These are phyloP conservation scores for Tetrapisispora phaffii DNA, from an alignment of 805 yeast species.

Conservation along the genomic window DNA sequence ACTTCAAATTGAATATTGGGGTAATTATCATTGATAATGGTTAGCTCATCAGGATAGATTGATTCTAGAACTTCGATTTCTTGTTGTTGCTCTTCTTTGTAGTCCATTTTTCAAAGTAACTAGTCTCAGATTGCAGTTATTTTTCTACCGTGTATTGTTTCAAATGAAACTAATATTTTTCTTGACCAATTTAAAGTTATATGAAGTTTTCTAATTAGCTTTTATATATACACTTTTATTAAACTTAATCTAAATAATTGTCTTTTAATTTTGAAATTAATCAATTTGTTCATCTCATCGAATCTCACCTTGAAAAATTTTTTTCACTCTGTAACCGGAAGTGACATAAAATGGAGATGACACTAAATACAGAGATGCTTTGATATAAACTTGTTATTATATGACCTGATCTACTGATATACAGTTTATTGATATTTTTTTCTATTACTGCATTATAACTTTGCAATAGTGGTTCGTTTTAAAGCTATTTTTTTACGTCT, in stretches of 20 bases:
- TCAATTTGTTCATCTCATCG: not conserved
- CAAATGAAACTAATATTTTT: not conserved
- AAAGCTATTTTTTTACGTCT: too few relatives aligned
- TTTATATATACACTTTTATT: too few relatives aligned
- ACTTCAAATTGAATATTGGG: slow-evolving; percentile 33
- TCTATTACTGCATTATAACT: too few relatives aligned
- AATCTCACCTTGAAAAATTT: not conserved
- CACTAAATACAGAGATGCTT: not conserved
- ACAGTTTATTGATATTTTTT: too few relatives aligned
- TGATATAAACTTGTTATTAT: too few relatives aligned
- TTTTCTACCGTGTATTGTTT: not conserved
- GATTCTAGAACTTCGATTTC: slow-evolving; percentile 84
- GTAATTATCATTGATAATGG: slow-evolving; percentile 39
- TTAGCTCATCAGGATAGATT: slow-evolving; percentile 82
- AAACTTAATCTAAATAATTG: too few relatives aligned
- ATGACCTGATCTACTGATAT: too few relatives aligned
- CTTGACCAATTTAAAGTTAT: too few relatives aligned
- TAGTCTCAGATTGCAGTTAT: slow-evolving; percentile 1
- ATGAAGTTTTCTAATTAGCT: too few relatives aligned
- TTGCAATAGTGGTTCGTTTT: too few relatives aligned
- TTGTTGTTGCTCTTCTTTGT: slow-evolving; percentile 74
- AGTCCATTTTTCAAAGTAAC: slow-evolving; percentile 44
- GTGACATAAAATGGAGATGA: not conserved
- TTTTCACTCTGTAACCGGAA: not conserved
- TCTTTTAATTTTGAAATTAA: too few relatives aligned